These are phyloP conservation scores for Pugionium dolabratum DNA, from an alignment of 345 rosid genomes.

Conservation along the genomic window DNA sequence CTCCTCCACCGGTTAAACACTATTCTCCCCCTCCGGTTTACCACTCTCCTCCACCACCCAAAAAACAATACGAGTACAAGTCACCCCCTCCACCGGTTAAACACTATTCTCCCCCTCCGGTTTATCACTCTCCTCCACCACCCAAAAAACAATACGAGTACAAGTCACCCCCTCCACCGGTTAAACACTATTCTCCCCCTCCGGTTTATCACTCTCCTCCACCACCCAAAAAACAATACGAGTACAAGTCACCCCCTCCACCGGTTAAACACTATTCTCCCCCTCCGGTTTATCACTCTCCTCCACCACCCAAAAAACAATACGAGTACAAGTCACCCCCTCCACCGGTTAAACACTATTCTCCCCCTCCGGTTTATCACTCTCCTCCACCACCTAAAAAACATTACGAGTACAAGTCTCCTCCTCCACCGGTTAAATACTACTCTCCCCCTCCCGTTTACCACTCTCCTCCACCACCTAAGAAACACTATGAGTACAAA, in stretches of 20 bases:
- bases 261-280: constrained; percentile 26
- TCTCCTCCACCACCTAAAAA: too few species aligned
- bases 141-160: too few species aligned
- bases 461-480: constrained; percentile 4
- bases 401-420: constrained; percentile 11
- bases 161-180: too few species aligned
- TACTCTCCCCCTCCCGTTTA: background rate
- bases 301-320: background rate
- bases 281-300: constrained; percentile 19
- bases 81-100: constrained; percentile 26
- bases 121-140: constrained; percentile 1
- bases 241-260: constrained; percentile 30
- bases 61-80: background rate
- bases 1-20: constrained; percentile 6
- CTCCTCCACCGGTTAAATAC: constrained; percentile 29
- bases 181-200: background rate
- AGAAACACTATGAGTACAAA: constrained; percentile 22
- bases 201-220: constrained; percentile 21
- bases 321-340: constrained; percentile 31
- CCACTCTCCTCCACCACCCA: too few species aligned
- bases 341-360: constrained; percentile 14
- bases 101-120: constrained; percentile 4
- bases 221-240: background rate
- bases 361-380: constrained; percentile 4
- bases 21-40: constrained; percentile 5